phyloP scores from a whole-genome alignment of 805 yeast genomes.

The Yarrowia phangngaensis region DNA sequence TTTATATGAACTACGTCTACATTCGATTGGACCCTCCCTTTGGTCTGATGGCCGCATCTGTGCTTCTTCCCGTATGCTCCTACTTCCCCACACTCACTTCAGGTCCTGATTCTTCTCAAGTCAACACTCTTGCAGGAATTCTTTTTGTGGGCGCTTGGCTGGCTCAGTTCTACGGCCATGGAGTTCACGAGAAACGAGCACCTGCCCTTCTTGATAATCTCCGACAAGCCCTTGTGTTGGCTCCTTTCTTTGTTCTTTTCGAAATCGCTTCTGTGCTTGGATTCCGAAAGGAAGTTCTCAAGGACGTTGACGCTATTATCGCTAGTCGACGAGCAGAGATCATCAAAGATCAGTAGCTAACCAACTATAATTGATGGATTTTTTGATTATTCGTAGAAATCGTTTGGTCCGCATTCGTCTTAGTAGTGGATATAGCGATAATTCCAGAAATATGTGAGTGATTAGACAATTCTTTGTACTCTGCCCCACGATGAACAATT shows the following conservation, averaged over 20 bases:
- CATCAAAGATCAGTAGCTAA: conserved; percentile 17
- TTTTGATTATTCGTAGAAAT: no score
- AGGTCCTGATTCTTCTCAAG: conserved; percentile 35
- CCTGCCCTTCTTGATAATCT: conserved; percentile 86
- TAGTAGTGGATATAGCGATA: no score
- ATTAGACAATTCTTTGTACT: no score
- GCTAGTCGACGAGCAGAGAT: conserved; percentile 35
- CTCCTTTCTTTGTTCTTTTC: conserved; percentile 83
- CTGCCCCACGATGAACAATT: no score
- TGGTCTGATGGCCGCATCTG: conserved; percentile 47
- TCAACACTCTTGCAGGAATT: conserved; percentile 37
- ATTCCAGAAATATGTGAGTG: no score
- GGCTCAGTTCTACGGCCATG: conserved; percentile 86
- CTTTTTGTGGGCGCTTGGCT: conserved; percentile 64
- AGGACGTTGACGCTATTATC: conserved; percentile 47
- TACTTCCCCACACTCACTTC: conserved; percentile 37
- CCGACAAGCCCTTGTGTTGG: conserved; percentile 79
- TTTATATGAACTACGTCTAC: conserved; percentile 57
- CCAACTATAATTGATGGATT: no score
- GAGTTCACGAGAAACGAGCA: conserved; percentile 68
- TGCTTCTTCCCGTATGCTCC: conserved; percentile 39
- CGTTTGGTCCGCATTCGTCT: no score
- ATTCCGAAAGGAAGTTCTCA: conserved; percentile 49
- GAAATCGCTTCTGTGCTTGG: conserved; percentile 74
- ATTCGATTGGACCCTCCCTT: conserved; percentile 50